Base-by-base conservation (phyloP, 345 rosid genomes). In the Eucalyptus coolabah region DNA sequence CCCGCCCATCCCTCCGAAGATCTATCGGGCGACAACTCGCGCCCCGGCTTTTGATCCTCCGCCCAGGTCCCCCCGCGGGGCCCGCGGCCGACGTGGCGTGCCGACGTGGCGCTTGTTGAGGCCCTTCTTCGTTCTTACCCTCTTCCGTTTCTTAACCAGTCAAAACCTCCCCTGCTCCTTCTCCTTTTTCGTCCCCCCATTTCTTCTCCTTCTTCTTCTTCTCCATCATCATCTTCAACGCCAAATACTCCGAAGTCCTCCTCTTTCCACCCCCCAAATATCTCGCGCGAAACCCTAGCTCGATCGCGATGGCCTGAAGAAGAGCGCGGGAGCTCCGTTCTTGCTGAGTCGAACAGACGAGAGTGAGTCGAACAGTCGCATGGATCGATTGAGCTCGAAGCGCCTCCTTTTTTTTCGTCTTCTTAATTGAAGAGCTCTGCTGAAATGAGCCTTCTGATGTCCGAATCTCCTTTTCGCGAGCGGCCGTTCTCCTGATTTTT, bases 21-120 rank as follows among this genome's bases (percentile, higher is more conserved):
- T 91, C 87, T 89, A 63, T 50, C 56, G 86, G 86, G 86, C 40
- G 32, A 40, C 90, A 50, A 42, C 50, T 72, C 59, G 82, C 44
- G 49, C 87, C 88, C 87, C 88, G 37, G 93, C 92, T 93, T 89
- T 88, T 86, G 94, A 94, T 94, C 88, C 89, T 89, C 19, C 49
- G 53, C 54, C 92, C 59, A 8, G 59, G 11, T 21, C 91, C 93
- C 89, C 89, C 13, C 8, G 28, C 8, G 37, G 69, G 69, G 69
- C 18, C 2, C 7, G 3, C 3, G 3, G n/a, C 89, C 89, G 42
- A 87, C 89, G 91, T 92, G 90, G 28, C 56, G 21, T 8, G 59
- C 2, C 65, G 69, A 77, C 88, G 89, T 91, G 92, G 89, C 87
- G 44, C 9, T 40, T 77, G 83, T 40, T 34, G 28, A 77, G 83